Evolutionary conservation across 257 asterid genomes (phyloP).

Genomic region (Rubia yunnanensis): DNA sequence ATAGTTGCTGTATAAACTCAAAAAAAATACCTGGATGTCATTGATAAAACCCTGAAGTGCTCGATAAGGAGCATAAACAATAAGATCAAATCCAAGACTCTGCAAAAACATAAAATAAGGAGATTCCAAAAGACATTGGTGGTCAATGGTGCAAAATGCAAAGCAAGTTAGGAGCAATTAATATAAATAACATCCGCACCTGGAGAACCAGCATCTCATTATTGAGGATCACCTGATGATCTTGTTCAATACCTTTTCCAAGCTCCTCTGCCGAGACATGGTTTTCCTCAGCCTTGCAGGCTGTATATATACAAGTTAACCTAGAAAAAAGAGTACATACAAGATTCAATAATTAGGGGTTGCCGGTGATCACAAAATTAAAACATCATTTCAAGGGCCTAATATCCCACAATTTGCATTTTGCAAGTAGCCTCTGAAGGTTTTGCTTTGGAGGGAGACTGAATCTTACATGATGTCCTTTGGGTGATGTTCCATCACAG

Average conservation of each 20-base stretch:
- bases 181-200: slow-evolving; percentile 35
- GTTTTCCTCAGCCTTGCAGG: slow-evolving; percentile 97
- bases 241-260: slow-evolving; percentile 96
- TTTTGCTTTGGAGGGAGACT: slow-evolving; percentile 3
- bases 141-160: slow-evolving; percentile 3
- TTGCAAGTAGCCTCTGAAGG: not conserved
- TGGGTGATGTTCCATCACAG: slow-evolving; percentile 99
- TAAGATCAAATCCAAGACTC: slow-evolving; percentile 93
- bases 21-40: slow-evolving; percentile 59
- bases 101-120: slow-evolving; percentile 33
- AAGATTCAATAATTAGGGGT: not conserved
- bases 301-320: slow-evolving; percentile 95
- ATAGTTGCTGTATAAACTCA: not conserved
- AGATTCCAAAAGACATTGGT: not conserved
- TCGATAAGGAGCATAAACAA: slow-evolving; percentile 93
- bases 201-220: slow-evolving; percentile 93
- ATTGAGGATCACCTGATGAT: slow-evolving; percentile 79
- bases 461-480: slow-evolving; percentile 77
- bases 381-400: not conserved
- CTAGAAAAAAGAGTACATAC: slow-evolving; percentile 26
- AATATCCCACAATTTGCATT: not conserved
- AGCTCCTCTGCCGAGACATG: slow-evolving; percentile 99
- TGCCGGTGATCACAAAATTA: not conserved
- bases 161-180: slow-evolving; percentile 9
- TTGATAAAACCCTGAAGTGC: slow-evolving; percentile 71